phyloP scores from a whole-genome alignment of 345 rosid genomes.

The Combretum micranthum region DNA sequence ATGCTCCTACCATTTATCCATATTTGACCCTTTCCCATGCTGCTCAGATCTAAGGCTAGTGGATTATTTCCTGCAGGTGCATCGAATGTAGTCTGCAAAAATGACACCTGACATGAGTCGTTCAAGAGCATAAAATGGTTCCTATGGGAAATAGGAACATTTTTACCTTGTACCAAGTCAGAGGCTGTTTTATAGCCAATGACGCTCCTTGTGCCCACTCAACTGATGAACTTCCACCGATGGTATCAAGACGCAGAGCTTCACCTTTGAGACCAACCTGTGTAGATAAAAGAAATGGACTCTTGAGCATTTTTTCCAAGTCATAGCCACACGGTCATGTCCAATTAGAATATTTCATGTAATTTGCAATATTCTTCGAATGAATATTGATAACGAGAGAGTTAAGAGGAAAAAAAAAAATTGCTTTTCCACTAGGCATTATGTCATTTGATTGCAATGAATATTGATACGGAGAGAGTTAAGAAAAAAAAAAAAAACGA shows the following conservation, averaged over 20 bases:
- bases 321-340: too few species aligned
- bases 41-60: slow-evolving; percentile 74
- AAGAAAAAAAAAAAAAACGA: too few species aligned
- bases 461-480: too few species aligned
- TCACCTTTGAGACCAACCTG: slow-evolving; percentile 83
- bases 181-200: slow-evolving; percentile 53
- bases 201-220: slow-evolving; percentile 66
- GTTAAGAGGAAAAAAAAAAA: too few species aligned
- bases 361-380: too few species aligned
- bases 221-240: slow-evolving; percentile 58
- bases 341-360: too few species aligned
- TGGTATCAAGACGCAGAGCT: slow-evolving; percentile 52
- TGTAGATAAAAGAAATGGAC: too few species aligned
- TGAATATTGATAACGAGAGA: too few species aligned
- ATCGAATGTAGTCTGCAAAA: slow-evolving; percentile 56
- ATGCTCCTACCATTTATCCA: slow-evolving; percentile 86
- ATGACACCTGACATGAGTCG: slow-evolving; percentile 1
- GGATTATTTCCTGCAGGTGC: slow-evolving; percentile 66
- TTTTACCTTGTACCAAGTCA: slow-evolving; percentile 85
- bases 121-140: neutral
- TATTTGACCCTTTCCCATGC: slow-evolving; percentile 77
- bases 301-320: too few species aligned
- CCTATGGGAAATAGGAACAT: neutral
- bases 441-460: too few species aligned
- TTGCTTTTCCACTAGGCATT: too few species aligned